Conservation (phyloP, 441 rosid genomes). For the Pelargonium cotyledonis region DNA sequence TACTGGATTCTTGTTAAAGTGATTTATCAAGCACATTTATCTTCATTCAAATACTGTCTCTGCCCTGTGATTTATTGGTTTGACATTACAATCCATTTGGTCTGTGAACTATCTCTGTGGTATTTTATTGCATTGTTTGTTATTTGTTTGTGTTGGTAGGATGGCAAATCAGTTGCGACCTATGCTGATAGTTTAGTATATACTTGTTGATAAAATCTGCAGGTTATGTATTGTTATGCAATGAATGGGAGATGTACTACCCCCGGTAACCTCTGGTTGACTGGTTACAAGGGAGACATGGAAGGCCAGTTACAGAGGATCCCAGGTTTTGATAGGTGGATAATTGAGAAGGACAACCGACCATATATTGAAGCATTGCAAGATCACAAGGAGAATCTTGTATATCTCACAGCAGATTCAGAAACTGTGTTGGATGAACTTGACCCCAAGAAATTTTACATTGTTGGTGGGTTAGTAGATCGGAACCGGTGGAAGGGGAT, state of each 20-base stretch:
- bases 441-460: constrained; percentile 48
- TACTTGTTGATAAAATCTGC: constrained; percentile 17
- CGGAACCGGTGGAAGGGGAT: constrained; percentile 84
- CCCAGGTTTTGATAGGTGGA: constrained; percentile 86
- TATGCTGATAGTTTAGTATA: not conserved
- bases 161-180: too few species aligned
- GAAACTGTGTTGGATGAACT: constrained; percentile 65
- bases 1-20: too few species aligned
- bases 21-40: too few species aligned
- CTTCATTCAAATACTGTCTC: too few species aligned
- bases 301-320: constrained; percentile 56
- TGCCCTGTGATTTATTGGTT: too few species aligned
- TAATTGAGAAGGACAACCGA: constrained; percentile 62
- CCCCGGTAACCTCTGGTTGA: constrained; percentile 79
- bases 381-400: constrained; percentile 57
- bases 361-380: constrained; percentile 66
- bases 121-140: not conserved
- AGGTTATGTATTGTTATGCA: constrained; percentile 92
- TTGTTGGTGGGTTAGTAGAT: constrained; percentile 82
- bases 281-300: constrained; percentile 66
- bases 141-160: not conserved
- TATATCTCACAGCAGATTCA: constrained; percentile 82
- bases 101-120: too few species aligned
- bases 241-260: constrained; percentile 54
- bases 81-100: too few species aligned